Percentiles rank a stretch among this genome's conserved stretches.
Conservation (phyloP, 177 flowering plant genomes). For the Telopea speciosissima region DNA sequence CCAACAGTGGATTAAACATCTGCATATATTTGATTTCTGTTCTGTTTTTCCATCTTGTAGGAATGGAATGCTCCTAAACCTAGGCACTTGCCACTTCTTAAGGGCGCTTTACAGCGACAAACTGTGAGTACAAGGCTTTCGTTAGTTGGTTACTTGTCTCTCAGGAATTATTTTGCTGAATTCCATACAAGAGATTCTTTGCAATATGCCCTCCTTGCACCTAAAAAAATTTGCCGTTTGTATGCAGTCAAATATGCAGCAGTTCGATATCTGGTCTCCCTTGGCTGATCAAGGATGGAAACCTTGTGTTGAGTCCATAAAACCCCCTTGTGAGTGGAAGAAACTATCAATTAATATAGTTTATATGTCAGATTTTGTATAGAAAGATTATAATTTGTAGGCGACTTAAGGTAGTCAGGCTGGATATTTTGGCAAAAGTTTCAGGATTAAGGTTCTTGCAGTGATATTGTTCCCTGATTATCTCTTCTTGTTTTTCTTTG, state of each 20-base stretch:
- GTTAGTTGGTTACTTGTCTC: background rate
- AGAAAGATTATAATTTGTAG: no score
- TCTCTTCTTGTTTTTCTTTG: background rate
- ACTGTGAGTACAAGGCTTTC: slow-evolving; percentile 38
- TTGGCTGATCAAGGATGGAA: slow-evolving; percentile 73
- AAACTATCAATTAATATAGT: background rate
- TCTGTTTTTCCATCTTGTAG: slow-evolving; percentile 28
- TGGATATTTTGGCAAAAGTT: background rate
- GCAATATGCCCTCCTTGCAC: background rate
- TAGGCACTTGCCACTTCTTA: slow-evolving; percentile 58
- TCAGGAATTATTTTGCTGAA: background rate
- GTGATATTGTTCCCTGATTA: background rate
- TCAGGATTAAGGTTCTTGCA: background rate
- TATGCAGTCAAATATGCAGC: slow-evolving; percentile 41
- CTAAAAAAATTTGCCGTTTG: background rate
- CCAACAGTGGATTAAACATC: no score
- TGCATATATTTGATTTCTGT: background rate
- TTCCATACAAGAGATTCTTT: background rate
- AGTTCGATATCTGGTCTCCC: slow-evolving; percentile 71
- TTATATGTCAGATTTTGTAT: background rate
- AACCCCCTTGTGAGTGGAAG: slow-evolving; percentile 41
- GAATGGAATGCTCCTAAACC: slow-evolving; percentile 84
- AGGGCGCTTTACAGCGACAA: slow-evolving; percentile 58
- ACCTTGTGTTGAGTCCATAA: slow-evolving; percentile 37
- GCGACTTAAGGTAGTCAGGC: background rate